Evolutionary conservation across 1,284 basidiomycete species (phyloP).

Genomic region (Tylopilus sp.): DNA sequence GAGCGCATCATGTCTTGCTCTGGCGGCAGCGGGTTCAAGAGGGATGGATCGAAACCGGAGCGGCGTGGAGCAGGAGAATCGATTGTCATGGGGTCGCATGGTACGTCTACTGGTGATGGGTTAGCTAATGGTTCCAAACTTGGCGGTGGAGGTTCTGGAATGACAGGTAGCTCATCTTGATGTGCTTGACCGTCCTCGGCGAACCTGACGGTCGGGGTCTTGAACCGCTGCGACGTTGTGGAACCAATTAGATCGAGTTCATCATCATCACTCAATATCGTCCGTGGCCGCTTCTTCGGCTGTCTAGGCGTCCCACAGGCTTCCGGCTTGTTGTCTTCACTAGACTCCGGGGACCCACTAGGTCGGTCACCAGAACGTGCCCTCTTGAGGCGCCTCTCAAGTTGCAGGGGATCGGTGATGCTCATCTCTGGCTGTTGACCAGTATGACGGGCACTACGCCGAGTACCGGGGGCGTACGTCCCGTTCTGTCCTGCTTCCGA

Average conservation of each 20-base stretch:
- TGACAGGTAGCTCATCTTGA: slow-evolving; percentile 21
- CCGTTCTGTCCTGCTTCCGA: slow-evolving; percentile 27
- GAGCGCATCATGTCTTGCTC: slow-evolving; percentile 32
- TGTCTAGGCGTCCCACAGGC: slow-evolving; percentile 34
- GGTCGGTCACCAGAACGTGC: slow-evolving; percentile 60
- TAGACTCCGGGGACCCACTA: slow-evolving; percentile 54
- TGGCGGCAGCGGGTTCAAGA: slow-evolving; percentile 55
- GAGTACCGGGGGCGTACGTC: slow-evolving; percentile 44
- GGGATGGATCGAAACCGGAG: slow-evolving; percentile 52
- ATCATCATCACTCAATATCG: slow-evolving; percentile 46
- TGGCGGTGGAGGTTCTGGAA: not conserved
- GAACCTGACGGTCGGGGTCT: slow-evolving; percentile 45
- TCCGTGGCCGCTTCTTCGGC: slow-evolving; percentile 55
- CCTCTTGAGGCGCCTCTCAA: slow-evolving; percentile 72
- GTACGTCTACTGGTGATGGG: not conserved
- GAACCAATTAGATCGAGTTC: slow-evolving; percentile 45
- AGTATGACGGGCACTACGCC: slow-evolving; percentile 69
- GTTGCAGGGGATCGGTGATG: slow-evolving; percentile 68
- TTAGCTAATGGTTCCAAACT: not conserved
- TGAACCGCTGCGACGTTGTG: slow-evolving; percentile 32
- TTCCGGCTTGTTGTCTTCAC: slow-evolving; percentile 46
- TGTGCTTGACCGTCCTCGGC: slow-evolving; percentile 29
- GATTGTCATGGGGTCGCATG: slow-evolving; percentile 36
- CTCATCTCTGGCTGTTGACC: slow-evolving; percentile 67
- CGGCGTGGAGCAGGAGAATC: slow-evolving; percentile 30